Conservation (phyloP, 208 protist genomes). For the Trypanosomatidae sp. region DNA sequence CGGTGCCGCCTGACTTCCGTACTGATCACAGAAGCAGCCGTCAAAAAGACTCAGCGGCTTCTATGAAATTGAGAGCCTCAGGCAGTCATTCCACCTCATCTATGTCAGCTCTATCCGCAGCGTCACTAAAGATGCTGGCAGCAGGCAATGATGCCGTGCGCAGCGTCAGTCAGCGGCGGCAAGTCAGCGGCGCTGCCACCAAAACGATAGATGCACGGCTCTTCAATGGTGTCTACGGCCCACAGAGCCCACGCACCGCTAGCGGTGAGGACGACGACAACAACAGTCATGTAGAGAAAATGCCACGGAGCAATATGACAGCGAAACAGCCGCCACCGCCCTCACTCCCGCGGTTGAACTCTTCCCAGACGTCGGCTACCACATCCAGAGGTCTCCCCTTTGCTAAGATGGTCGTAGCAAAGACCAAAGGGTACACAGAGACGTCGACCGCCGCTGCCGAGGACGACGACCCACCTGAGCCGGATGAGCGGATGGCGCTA, state of each 20-base stretch:
- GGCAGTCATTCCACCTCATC: neutral
- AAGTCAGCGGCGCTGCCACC: neutral
- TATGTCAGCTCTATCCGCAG: neutral
- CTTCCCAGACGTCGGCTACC: neutral
- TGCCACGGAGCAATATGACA: neutral
- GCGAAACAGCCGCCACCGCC: neutral
- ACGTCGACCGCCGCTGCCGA: neutral
- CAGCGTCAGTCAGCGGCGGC: neutral
- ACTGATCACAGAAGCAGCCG: neutral
- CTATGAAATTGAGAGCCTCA: neutral
- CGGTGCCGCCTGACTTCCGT: too few relatives aligned
- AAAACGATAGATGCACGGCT: neutral
- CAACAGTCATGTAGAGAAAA: neutral
- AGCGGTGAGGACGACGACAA: neutral
- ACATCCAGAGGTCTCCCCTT: neutral
- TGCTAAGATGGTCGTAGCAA: neutral
- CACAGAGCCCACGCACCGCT: neutral
- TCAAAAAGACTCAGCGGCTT: neutral
- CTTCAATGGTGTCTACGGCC: neutral
- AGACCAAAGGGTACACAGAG: neutral
- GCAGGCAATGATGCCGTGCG: neutral
- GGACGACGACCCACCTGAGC: neutral
- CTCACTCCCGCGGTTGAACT: neutral
- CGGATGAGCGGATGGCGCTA: constrained; percentile 29
- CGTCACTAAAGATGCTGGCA: neutral